Conservation (phyloP, 1,139 yeast genomes). For the Diutina ranongensis region DNA sequence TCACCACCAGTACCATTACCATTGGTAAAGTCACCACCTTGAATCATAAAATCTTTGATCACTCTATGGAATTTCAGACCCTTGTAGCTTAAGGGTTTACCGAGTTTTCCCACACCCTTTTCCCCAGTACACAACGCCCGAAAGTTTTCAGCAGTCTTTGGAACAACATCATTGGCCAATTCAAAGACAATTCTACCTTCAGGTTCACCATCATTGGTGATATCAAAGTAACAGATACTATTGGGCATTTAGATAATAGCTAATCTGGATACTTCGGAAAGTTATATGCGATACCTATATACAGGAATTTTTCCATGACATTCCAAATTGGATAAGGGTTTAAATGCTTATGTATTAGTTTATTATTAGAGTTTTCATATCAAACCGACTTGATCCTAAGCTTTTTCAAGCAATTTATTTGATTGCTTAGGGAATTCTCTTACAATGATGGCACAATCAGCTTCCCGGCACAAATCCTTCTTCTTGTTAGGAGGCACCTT, state of each 20-base stretch:
- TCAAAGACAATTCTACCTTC: conserved; percentile 71
- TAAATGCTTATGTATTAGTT: too few relatives aligned
- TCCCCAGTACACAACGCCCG: conserved; percentile 86
- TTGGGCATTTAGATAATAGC: not conserved
- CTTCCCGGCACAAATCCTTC: conserved; percentile 67
- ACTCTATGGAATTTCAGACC: conserved; percentile 12
- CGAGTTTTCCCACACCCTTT: conserved; percentile 54
- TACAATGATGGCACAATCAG: conserved; percentile 69
- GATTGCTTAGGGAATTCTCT: conserved; percentile 60
- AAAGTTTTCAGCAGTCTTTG: conserved; percentile 90
- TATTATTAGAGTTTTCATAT: too few relatives aligned
- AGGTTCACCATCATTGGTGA: conserved; percentile 23
- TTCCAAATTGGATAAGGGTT: too few relatives aligned
- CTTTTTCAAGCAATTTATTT: conserved; percentile 11
- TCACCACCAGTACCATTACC: conserved; percentile 12
- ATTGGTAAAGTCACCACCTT: conserved; percentile 12
- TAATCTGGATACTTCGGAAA: too few relatives aligned
- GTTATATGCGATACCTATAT: not conserved
- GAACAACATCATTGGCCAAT: conserved; percentile 70
- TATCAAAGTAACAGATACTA: conserved; percentile 12
- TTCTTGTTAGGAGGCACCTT: conserved; percentile 50
- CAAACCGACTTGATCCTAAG: too few relatives aligned
- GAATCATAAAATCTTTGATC: conserved; percentile 12
- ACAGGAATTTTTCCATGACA: not conserved
- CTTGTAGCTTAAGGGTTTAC: conserved; percentile 41